Conservation (phyloP, 768 basidiomycete genomes). For the Hypholoma sublateritium region DNA sequence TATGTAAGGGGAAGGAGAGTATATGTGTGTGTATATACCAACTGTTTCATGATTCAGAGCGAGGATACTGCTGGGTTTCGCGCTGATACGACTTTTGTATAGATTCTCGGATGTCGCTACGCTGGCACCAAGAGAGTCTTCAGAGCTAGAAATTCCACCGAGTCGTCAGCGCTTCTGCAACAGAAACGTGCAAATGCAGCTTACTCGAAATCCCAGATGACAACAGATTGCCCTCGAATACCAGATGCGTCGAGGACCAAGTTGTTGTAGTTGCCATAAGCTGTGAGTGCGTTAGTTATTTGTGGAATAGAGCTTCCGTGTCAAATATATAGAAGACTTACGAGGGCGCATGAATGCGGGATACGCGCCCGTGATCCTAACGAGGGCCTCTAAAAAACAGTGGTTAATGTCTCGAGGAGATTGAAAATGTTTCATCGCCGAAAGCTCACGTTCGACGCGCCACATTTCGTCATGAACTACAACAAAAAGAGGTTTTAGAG, state of each 20-base stretch:
- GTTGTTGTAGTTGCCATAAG: conserved; percentile 43
- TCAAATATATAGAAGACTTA: conserved; percentile 9
- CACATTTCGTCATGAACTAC: conserved; percentile 35
- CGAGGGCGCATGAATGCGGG: conserved; percentile 42
- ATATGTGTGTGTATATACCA: neutral
- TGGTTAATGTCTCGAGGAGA: neutral
- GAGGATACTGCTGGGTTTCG: conserved; percentile 27
- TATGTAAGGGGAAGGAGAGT: no score
- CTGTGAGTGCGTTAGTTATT: conserved; percentile 9
- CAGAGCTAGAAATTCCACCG: conserved; percentile 17
- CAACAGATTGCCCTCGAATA: conserved; percentile 28
- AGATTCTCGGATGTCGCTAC: conserved; percentile 17
- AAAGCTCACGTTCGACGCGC: conserved; percentile 32
- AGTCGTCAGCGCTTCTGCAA: neutral
- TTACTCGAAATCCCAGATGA: conserved; percentile 41
- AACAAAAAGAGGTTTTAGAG: neutral
- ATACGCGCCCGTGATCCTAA: conserved; percentile 32
- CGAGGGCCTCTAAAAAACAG: conserved; percentile 27
- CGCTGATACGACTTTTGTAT: conserved; percentile 21
- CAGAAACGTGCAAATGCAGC: conserved; percentile 3
- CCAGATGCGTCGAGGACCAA: conserved; percentile 32
- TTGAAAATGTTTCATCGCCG: neutral
- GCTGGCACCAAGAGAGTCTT: conserved; percentile 28
- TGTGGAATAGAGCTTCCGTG: no score
- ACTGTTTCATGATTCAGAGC: conserved; percentile 35